phyloP scores from a whole-genome alignment of 148 eudicot species.

The Rheum nobile region DNA sequence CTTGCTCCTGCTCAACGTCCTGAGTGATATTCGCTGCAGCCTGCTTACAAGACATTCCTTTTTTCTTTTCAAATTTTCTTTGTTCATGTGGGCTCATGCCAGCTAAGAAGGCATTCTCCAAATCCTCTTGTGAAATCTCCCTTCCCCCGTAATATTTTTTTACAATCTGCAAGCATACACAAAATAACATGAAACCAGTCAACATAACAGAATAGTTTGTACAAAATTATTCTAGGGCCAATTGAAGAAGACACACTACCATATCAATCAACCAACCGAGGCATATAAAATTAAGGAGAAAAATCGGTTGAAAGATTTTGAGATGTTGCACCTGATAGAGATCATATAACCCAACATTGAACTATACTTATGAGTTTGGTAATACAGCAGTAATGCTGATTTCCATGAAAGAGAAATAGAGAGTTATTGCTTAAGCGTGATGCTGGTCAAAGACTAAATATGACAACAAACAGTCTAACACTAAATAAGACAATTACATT shows the following conservation, averaged over 20 bases:
- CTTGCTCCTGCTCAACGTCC: slow-evolving; percentile 13
- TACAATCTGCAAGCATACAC: slow-evolving; percentile 41
- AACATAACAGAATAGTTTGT: background rate
- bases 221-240: background rate
- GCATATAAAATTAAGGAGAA: background rate
- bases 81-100: slow-evolving; percentile 92
- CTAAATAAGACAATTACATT: background rate
- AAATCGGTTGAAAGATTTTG: background rate
- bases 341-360: background rate
- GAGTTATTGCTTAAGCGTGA: background rate
- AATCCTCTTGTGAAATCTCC: slow-evolving; percentile 59
- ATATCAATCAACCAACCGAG: background rate
- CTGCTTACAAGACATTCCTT: slow-evolving; percentile 28
- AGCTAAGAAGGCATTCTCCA: slow-evolving; percentile 68
- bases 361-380: background rate
- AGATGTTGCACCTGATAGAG: background rate
- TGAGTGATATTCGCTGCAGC: slow-evolving; percentile 14
- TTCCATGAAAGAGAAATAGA: background rate
- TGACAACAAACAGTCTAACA: background rate
- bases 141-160: slow-evolving; percentile 79
- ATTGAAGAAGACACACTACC: background rate
- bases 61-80: slow-evolving; percentile 62
- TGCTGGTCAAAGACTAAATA: background rate
- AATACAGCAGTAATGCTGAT: background rate
- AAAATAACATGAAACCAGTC: background rate